Evolutionary conservation across 768 basidiomycete genomes (phyloP).

Genomic region (Suillus brevipes): DNA sequence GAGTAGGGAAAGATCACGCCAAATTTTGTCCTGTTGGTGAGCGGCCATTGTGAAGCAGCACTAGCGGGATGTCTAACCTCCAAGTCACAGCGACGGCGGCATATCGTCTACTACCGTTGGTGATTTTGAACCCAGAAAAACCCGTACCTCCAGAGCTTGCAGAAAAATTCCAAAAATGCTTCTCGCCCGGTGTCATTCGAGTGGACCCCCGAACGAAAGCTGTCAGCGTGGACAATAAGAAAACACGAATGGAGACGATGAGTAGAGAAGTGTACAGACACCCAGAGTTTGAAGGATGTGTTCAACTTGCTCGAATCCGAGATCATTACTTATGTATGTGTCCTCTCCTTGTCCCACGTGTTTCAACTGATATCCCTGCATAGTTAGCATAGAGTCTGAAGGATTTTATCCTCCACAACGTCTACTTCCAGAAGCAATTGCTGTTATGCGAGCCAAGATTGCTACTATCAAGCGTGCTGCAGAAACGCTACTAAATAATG

Average conservation of each 20-base stretch:
- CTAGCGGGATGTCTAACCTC: not conserved
- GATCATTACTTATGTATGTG: constrained; percentile 91
- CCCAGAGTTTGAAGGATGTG: constrained; percentile 83
- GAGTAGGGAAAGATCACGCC: constrained; percentile 91
- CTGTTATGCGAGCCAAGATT: constrained; percentile 83
- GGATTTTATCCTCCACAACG: constrained; percentile 85
- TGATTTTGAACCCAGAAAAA: constrained; percentile 64
- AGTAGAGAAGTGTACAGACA: constrained; percentile 91
- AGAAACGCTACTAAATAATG: constrained; percentile 51
- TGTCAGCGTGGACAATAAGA: constrained; percentile 61
- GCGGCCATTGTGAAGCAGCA: constrained; percentile 20
- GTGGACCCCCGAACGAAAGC: constrained; percentile 56
- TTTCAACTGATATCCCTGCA: constrained; percentile 28
- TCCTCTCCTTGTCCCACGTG: not conserved
- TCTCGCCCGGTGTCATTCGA: constrained; percentile 79
- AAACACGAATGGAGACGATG: constrained; percentile 83
- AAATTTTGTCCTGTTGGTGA: constrained; percentile 94
- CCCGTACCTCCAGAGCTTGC: constrained; percentile 78
- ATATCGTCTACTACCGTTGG: constrained; percentile 87
- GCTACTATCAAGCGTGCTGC: constrained; percentile 56
- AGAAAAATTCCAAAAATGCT: constrained; percentile 84
- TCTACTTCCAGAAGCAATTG: constrained; percentile 75
- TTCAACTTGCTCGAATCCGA: constrained; percentile 80
- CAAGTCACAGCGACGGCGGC: constrained; percentile 78
- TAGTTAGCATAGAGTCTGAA: constrained; percentile 87